Percentiles rank a stretch among this genome's conserved stretches.
phyloP scores from a whole-genome alignment of 2,329 filamentous ascomycete species.

The Aspergillus niger region DNA sequence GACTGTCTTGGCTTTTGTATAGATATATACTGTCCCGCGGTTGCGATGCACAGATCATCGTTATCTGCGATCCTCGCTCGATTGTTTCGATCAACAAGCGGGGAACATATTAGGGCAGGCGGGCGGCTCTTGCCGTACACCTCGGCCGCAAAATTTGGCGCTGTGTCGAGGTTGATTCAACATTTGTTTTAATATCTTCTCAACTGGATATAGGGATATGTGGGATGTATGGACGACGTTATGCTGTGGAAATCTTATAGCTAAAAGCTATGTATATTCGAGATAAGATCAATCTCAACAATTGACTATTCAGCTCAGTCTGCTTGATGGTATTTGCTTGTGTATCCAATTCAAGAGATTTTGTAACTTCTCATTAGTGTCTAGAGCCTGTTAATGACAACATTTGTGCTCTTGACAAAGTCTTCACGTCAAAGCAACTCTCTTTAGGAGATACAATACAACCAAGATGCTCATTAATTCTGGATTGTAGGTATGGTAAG shows the following conservation, averaged over 20 bases:
- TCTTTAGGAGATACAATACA: no score
- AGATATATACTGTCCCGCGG: not conserved
- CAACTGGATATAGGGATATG: slow-evolving; percentile 7
- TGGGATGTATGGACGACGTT: not conserved
- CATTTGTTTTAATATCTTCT: slow-evolving; percentile 10
- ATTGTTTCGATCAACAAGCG: not conserved
- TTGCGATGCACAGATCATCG: not conserved
- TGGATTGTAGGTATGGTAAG: no score
- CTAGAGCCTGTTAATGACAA: no score
- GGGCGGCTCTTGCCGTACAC: not conserved
- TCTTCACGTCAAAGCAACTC: no score
- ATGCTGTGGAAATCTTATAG: not conserved
- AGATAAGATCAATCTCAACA: not conserved
- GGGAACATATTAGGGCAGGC: not conserved
- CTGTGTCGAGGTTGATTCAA: slow-evolving; percentile 6
- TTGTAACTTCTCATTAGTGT: no score
- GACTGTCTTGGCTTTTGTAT: slow-evolving; percentile 7
- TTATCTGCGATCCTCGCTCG: not conserved
- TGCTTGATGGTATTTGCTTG: not conserved
- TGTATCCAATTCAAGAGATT: not conserved
- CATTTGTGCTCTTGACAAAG: no score
- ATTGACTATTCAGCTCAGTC: not conserved
- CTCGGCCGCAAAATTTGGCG: not conserved
- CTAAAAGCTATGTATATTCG: slow-evolving; percentile 7
- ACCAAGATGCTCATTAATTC: no score